phyloP scores from a whole-genome alignment of 1,139 yeast genomes.

The Yamadazyma oceani region DNA sequence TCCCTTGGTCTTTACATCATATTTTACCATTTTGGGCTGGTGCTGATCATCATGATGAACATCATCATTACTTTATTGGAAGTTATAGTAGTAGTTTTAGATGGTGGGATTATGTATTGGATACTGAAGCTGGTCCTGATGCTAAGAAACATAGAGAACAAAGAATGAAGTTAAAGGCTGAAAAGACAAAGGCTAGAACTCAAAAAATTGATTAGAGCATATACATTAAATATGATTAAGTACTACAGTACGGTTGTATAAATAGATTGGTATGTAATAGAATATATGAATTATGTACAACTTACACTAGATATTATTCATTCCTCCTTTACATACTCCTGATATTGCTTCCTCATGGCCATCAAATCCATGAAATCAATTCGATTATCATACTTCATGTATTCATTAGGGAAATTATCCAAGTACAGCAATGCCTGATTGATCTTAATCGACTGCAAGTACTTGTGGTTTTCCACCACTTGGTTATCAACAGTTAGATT shows the following conservation, averaged over 20 bases:
- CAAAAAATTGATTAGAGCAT: slow-evolving; percentile 1
- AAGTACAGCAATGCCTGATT: slow-evolving; percentile 43
- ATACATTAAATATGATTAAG: background rate
- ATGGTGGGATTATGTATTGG: slow-evolving; percentile 47
- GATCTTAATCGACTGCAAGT: slow-evolving; percentile 49
- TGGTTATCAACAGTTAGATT: slow-evolving; percentile 24
- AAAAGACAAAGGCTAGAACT: slow-evolving; percentile 15
- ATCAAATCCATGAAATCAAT: slow-evolving; percentile 46
- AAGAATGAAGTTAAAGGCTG: slow-evolving; percentile 35
- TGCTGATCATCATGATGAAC: slow-evolving; percentile 96
- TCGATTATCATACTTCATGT: slow-evolving; percentile 42
- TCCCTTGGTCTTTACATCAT: slow-evolving; percentile 93
- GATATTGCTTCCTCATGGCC: slow-evolving; percentile 40
- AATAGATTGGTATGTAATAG: no score
- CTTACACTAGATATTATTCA: background rate
- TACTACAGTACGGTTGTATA: no score
- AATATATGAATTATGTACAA: background rate
- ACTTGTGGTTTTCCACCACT: slow-evolving; percentile 21
- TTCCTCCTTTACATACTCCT: slow-evolving; percentile 31
- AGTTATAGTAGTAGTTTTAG: slow-evolving; percentile 47
- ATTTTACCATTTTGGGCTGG: slow-evolving; percentile 97
- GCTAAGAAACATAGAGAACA: slow-evolving; percentile 41
- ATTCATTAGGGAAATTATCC: slow-evolving; percentile 48
- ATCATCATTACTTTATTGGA: slow-evolving; percentile 82
- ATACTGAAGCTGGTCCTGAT: slow-evolving; percentile 46